Conservation (phyloP, 2,329 filamentous ascomycete species). For the Podosphaera aphanis region DNA sequence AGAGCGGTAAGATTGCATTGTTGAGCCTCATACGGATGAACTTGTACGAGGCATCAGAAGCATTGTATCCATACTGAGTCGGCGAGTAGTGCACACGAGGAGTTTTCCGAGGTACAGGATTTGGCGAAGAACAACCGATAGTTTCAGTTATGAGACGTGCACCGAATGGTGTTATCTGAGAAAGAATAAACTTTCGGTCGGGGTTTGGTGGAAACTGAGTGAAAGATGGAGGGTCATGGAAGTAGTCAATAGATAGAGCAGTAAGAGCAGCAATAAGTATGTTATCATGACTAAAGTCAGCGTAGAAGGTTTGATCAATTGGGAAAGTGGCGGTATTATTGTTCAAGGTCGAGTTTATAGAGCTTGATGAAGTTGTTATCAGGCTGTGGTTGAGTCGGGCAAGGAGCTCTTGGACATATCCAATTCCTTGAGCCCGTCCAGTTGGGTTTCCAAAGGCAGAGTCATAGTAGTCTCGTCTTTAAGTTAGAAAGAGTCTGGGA, state of each 20-base stretch:
- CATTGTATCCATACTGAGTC: constrained; percentile 22
- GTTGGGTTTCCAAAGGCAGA: constrained; percentile 59
- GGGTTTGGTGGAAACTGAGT: constrained; percentile 21
- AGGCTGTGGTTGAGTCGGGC: constrained; percentile 46
- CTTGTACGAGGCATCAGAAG: constrained; percentile 21
- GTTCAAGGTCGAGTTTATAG: constrained; percentile 54
- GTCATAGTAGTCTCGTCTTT: constrained; percentile 28
- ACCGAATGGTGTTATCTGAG: constrained; percentile 29
- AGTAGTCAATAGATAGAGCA: constrained; percentile 30
- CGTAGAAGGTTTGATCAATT: constrained; percentile 41
- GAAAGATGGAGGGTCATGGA: constrained; percentile 23
- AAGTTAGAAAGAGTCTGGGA: not conserved
- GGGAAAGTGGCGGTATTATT: constrained; percentile 45
- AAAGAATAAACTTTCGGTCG: constrained; percentile 24
- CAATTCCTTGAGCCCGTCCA: constrained; percentile 62
- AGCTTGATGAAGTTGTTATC: constrained; percentile 46
- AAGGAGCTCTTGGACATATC: constrained; percentile 66
- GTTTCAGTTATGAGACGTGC: constrained; percentile 30
- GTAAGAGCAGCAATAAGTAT: constrained; percentile 45
- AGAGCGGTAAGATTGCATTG: constrained; percentile 24
- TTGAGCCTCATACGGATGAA: constrained; percentile 27
- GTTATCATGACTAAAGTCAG: constrained; percentile 80
- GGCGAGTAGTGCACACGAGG: constrained; percentile 21
- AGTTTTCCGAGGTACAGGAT: constrained; percentile 19
- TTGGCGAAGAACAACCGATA: constrained; percentile 23